Evolutionary conservation across 129 eudicot genomes (phyloP).

Genomic region (carrot (Daucus carota)): DH1_v3.0 NC_030382.2:52360001-52360500

Average conservation of each 20-base stretch:
- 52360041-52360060: not conserved
- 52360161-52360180: constrained; percentile 74
- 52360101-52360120: constrained; percentile 72
- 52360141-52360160: constrained; percentile 95
- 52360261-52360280: constrained; percentile 27
- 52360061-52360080: not conserved
- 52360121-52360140: constrained; percentile 60
- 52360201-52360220: not conserved
- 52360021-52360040: not conserved
- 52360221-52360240: not conserved
- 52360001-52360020: not conserved
- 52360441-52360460: not conserved
- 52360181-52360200: constrained; percentile 51
- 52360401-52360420: not conserved
- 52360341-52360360: constrained; percentile 78
- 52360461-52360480: not conserved
- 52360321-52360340: constrained; percentile 77
- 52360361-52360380: constrained; percentile 56
- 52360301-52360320: constrained; percentile 73
- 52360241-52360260: not conserved
- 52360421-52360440: not conserved
- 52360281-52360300: constrained; percentile 85
- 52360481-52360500: not conserved
- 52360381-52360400: not conserved
- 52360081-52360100: constrained; percentile 27